phyloP scores from a whole-genome alignment of 257 asterid genomes.

The Dorcoceras hygrometricum region DNA sequence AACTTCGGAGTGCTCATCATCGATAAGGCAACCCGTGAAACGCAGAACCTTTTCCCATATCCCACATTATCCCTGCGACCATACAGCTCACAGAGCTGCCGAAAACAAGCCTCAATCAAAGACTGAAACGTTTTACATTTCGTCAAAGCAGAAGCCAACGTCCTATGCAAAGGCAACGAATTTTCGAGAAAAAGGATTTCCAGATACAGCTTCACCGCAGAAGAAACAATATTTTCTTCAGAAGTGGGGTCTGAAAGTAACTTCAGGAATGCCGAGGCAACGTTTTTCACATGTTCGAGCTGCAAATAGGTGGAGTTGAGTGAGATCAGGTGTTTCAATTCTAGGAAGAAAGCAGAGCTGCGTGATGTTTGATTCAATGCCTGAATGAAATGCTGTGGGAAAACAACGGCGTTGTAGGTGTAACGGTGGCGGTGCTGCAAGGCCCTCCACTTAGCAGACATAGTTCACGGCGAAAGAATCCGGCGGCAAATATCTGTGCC shows the following conservation, averaged over 20 bases:
- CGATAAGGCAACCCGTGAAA: conserved; percentile 82
- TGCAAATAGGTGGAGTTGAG: conserved; percentile 84
- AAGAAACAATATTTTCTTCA: conserved; percentile 36
- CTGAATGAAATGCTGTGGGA: conserved; percentile 60
- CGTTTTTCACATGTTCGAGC: conserved; percentile 68
- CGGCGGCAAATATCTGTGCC: too few species aligned
- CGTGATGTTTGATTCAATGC: conserved; percentile 58
- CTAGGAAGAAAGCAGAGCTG: conserved; percentile 40
- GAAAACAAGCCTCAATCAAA: conserved; percentile 49
- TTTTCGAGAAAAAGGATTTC: conserved; percentile 79
- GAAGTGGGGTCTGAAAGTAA: conserved; percentile 46
- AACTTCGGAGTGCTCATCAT: conserved; percentile 89
- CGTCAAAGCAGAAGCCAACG: conserved; percentile 64
- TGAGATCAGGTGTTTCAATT: conserved; percentile 53
- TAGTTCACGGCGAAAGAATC: conserved; percentile 22
- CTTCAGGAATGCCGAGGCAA: conserved; percentile 53
- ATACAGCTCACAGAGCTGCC: conserved; percentile 67
- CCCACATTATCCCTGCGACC: conserved; percentile 43
- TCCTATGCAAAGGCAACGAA: conserved; percentile 75
- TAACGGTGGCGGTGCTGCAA: conserved; percentile 94
- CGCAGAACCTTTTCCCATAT: conserved; percentile 69
- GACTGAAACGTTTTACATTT: conserved; percentile 54
- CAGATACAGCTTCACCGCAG: conserved; percentile 55
- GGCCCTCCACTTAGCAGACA: conserved; percentile 98
- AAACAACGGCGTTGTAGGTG: conserved; percentile 68